Percentiles rank a stretch among this genome's conserved stretches.
phyloP scores from a whole-genome alignment of 2,329 filamentous ascomycete genomes.

The Aureobasidium sp. region DNA sequence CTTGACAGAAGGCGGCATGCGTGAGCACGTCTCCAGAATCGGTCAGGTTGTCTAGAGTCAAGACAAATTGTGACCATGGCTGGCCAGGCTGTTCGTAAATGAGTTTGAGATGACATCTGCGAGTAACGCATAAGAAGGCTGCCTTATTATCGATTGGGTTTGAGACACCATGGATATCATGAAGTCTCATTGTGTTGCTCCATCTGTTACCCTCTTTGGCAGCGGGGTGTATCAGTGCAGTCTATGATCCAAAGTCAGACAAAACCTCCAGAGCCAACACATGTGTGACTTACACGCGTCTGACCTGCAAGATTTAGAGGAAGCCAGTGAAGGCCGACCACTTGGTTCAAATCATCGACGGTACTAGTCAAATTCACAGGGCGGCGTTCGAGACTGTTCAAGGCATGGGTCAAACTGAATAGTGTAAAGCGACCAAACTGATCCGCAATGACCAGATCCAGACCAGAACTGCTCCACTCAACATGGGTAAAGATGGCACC shows the following conservation, averaged over 20 bases:
- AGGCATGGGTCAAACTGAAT: constrained; percentile 58
- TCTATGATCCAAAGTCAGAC: constrained; percentile 28
- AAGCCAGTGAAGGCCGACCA: constrained; percentile 85
- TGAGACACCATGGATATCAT: constrained; percentile 60
- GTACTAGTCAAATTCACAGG: constrained; percentile 59
- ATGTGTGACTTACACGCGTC: constrained; percentile 21
- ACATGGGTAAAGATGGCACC: constrained; percentile 68
- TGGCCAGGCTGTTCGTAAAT: constrained; percentile 68
- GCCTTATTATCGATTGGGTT: constrained; percentile 65
- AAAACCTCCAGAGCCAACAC: background rate
- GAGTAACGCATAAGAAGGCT: constrained; percentile 68
- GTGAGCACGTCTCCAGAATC: constrained; percentile 46
- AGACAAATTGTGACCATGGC: constrained; percentile 61
- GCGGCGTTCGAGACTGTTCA: constrained; percentile 62
- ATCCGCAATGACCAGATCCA: constrained; percentile 79
- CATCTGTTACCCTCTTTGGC: constrained; percentile 44
- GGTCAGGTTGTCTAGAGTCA: constrained; percentile 66
- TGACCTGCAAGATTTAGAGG: constrained; percentile 30
- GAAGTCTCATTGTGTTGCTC: constrained; percentile 58
- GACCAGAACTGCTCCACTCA: constrained; percentile 67
- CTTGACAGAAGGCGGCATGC: constrained; percentile 60
- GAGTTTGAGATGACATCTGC: constrained; percentile 64
- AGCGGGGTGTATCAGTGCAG: constrained; percentile 29
- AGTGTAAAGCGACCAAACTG: constrained; percentile 68
- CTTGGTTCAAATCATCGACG: constrained; percentile 63